These are phyloP conservation scores for Arabis alpina DNA, from an alignment of 345 rosid genomes.

Conservation along the genomic window DNA sequence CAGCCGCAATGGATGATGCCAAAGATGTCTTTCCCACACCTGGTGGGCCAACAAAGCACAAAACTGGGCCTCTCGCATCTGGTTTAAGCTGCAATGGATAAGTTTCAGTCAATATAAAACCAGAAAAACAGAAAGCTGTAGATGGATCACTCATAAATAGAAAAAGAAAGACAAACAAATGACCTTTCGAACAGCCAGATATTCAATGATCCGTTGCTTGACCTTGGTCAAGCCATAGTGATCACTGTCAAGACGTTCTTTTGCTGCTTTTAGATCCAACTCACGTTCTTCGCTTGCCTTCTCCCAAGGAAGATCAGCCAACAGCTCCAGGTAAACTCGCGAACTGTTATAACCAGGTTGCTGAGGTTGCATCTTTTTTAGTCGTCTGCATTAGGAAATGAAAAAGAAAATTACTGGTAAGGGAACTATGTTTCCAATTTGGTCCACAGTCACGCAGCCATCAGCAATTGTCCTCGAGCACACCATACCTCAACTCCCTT, in stretches of 20 bases:
- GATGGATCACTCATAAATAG: neutral
- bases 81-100: slow-evolving; percentile 83
- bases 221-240: slow-evolving; percentile 90
- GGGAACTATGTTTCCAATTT: slow-evolving; percentile 1
- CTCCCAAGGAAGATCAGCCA: slow-evolving; percentile 99
- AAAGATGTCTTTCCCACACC: slow-evolving; percentile 99
- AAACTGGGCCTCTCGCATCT: slow-evolving; percentile 96
- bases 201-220: slow-evolving; percentile 96
- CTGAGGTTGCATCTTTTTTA: slow-evolving; percentile 99
- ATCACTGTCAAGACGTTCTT: slow-evolving; percentile 92
- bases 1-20: slow-evolving; percentile 94
- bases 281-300: slow-evolving; percentile 86
- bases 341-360: slow-evolving; percentile 99
- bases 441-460: slow-evolving; percentile 16
- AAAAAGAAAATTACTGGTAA: slow-evolving; percentile 11
- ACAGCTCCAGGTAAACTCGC: slow-evolving; percentile 91
- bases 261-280: slow-evolving; percentile 84
- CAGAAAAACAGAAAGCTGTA: slow-evolving; percentile 31
- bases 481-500: slow-evolving; percentile 82
- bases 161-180: slow-evolving; percentile 35
- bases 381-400: slow-evolving; percentile 65
- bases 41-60: slow-evolving; percentile 99
- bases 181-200: slow-evolving; percentile 99
- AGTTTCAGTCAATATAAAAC: slow-evolving; percentile 30
- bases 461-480: slow-evolving; percentile 4